Conservation (phyloP, 345 rosid genomes). For the Lenwebbia sp. region DNA sequence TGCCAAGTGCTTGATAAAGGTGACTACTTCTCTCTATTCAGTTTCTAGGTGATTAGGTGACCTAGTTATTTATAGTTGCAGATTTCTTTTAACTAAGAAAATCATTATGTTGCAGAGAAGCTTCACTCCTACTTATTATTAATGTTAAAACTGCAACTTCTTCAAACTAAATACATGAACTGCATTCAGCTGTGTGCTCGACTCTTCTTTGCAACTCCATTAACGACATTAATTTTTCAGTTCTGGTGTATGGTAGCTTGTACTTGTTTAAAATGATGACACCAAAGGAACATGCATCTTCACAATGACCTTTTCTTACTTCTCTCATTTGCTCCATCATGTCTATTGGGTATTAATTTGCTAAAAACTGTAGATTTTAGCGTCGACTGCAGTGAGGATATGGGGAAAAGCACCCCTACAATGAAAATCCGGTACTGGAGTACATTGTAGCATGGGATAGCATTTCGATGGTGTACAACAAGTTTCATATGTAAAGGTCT, state of each 20-base stretch:
- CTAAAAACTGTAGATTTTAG: background rate
- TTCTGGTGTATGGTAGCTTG: background rate
- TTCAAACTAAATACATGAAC: background rate
- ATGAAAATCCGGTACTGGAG: background rate
- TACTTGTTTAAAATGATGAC: background rate
- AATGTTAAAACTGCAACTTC: background rate
- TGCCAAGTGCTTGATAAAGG: slow-evolving; percentile 85
- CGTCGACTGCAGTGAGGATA: background rate
- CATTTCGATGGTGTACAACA: background rate
- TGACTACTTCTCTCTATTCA: slow-evolving; percentile 12
- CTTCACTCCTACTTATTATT: background rate
- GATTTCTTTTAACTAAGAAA: background rate
- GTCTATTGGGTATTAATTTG: background rate
- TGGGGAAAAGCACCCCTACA: background rate
- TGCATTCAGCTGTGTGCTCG: background rate
- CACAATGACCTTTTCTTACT: background rate
- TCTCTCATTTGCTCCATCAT: background rate
- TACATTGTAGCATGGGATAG: background rate
- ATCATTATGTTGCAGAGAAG: background rate
- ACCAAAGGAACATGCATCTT: background rate
- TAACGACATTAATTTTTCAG: background rate
- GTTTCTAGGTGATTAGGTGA: background rate
- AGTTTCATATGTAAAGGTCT: background rate
- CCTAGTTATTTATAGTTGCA: background rate
- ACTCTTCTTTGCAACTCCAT: background rate